Evolutionary conservation across 331 rosid species (phyloP).

Genomic region (Cucumis variabilis): DNA sequence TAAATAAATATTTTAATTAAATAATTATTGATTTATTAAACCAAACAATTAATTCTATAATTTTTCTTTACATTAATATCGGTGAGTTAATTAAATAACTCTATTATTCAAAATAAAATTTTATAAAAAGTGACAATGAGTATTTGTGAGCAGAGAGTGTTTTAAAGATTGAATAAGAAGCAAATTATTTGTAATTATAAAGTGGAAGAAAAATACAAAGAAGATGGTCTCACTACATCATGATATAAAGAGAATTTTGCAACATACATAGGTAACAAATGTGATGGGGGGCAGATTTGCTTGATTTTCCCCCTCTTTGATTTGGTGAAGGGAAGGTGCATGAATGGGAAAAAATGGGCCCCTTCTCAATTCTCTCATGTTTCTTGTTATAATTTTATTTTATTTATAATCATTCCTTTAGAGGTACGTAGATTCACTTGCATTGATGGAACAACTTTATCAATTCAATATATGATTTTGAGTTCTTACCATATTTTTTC

Average conservation of each 20-base stretch:
- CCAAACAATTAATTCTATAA: too few species aligned
- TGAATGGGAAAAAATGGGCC: slow-evolving; percentile 14
- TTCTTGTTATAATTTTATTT: background rate
- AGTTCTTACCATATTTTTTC: background rate
- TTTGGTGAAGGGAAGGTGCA: slow-evolving; percentile 21
- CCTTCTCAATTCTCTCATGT: background rate
- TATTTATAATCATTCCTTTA: background rate
- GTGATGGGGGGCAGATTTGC: slow-evolving; percentile 21
- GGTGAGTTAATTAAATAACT: too few species aligned
- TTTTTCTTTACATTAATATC: too few species aligned
- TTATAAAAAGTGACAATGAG: too few species aligned
- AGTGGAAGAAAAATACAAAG: background rate
- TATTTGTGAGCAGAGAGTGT: too few species aligned
- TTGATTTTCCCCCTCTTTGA: background rate
- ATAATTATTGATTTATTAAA: too few species aligned
- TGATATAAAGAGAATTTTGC: slow-evolving; percentile 14
- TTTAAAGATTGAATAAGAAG: too few species aligned
- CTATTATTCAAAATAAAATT: too few species aligned
- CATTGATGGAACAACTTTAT: slow-evolving; percentile 10
- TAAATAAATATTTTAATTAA: too few species aligned
- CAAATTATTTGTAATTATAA: background rate
- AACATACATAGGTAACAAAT: slow-evolving; percentile 22
- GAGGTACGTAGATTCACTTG: background rate
- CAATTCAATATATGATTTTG: background rate
- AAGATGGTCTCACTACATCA: background rate